Evolutionary conservation across 352 stramenopile genomes (phyloP), one percentile per base, ranked within the genome.

Genomic region (Phytophthora quininea): DNA sequence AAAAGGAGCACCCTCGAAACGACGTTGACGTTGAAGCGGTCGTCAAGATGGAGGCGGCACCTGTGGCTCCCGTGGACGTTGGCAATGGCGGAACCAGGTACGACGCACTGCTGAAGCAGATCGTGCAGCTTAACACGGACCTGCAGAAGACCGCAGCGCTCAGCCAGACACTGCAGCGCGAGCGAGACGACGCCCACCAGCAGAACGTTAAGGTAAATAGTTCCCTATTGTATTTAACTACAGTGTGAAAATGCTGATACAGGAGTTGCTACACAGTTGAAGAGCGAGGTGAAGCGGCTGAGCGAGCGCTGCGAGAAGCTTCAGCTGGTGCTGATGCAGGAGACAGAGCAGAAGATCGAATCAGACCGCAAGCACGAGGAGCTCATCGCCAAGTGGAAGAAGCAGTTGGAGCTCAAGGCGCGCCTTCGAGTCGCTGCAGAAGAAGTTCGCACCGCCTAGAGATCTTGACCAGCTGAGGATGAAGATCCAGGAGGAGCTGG

Each of bases 271-370:
- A 7, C 27, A 37, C 10, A 95, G 86, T 71, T 95, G 3, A 85
- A 79, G 53, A 73, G 86, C 11, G 86, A 93, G 27, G 45, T 64
- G 33, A 89, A 90, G 72, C 77, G 83, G 11, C 69, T 90, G 27
- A 74, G 91, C 29, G 84, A 93, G 52, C 84, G 84, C n/a, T 91
- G 82, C 38, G 84, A 92, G n/a, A 92, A 92, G 69, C 74, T 93
- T 56, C 83, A 93, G 60, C 63, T 82, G 56, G 80, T 91, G 49
- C 70, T 95, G 11, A 86, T 95, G 80, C 81, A 91, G 58, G 86
- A 92, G 47, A 95, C 84, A 3, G 86, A 95, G 62, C 82, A 91
- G 58, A 92, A 92, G 68, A 91, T 92, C 57, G 80, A 92, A n/a
- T 79, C 86, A 2, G 88, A 95, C 59, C 84, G 79, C 31, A 91